phyloP scores from a whole-genome alignment of 2,329 filamentous ascomycete species.

The Talaromyces sp. region DNA sequence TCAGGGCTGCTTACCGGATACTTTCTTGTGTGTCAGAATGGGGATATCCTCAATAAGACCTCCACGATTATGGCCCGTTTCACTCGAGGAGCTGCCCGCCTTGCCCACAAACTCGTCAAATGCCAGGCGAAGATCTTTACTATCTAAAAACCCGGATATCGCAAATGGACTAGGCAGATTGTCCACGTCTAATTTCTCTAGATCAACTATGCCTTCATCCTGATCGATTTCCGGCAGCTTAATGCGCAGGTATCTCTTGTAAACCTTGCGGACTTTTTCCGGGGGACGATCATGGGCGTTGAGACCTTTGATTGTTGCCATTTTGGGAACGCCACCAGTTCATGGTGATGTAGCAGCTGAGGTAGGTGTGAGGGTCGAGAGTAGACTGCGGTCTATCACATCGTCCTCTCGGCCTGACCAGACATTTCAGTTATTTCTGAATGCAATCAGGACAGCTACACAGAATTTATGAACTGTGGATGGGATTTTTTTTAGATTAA shows the following conservation, averaged over 20 bases:
- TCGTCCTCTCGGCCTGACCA: not conserved
- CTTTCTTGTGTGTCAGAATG: conserved; percentile 31
- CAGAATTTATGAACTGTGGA: not conserved
- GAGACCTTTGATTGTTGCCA: conserved; percentile 42
- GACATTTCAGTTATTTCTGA: not conserved
- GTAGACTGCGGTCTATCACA: not conserved
- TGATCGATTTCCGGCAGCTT: conserved; percentile 48
- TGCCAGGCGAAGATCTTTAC: conserved; percentile 25
- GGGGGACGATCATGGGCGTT: conserved; percentile 78
- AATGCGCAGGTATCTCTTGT: conserved; percentile 68
- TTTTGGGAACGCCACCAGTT: conserved; percentile 14
- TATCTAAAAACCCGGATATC: conserved; percentile 27
- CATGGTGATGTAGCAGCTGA: not conserved
- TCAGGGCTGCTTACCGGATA: conserved; percentile 31
- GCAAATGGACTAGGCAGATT: conserved; percentile 24
- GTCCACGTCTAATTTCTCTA: conserved; percentile 37
- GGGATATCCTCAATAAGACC: conserved; percentile 26
- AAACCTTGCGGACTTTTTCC: conserved; percentile 61
- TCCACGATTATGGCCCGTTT: conserved; percentile 15
- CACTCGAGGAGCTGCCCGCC: not conserved
- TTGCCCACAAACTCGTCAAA: conserved; percentile 29
- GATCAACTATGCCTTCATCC: conserved; percentile 55
- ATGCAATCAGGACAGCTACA: not conserved
- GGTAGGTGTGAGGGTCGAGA: not conserved
- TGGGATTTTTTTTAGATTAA: not conserved